Percentiles rank a stretch among this genome's conserved stretches.
These are phyloP conservation scores for Rheum nobile DNA, from an alignment of 148 eudicot species.

Conservation along the genomic window DNA sequence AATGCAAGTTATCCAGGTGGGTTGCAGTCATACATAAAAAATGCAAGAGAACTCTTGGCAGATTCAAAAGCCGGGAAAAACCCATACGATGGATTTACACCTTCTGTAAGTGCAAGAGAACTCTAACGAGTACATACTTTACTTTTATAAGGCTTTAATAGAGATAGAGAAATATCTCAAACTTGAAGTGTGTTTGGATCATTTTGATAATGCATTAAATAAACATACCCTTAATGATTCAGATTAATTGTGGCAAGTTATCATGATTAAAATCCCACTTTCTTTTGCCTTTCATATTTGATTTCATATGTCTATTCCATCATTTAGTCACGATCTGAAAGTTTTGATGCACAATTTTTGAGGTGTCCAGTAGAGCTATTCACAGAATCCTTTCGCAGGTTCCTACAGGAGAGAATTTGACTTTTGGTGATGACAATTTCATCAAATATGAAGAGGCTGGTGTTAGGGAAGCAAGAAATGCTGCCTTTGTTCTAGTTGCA, in stretches of 20 bases:
- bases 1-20: conserved; percentile 90
- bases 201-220: too few species aligned
- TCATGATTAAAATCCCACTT: neutral
- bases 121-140: neutral
- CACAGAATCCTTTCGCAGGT: conserved; percentile 35
- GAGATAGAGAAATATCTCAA: neutral
- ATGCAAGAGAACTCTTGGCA: conserved; percentile 72
- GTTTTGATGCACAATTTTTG: neutral
- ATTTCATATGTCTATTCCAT: neutral
- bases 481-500: conserved; percentile 99
- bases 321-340: neutral
- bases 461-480: conserved; percentile 64
- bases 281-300: neutral
- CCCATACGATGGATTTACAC: conserved; percentile 88
- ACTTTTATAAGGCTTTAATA: neutral
- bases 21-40: conserved; percentile 58
- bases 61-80: conserved; percentile 91
- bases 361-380: neutral
- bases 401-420: conserved; percentile 82
- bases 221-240: too few species aligned
- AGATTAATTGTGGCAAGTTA: neutral
- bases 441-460: conserved; percentile 74
- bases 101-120: conserved; percentile 58
- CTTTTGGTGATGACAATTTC: conserved; percentile 68
- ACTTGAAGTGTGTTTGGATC: neutral